phyloP scores from a whole-genome alignment of 2,329 filamentous ascomycete species.

The Nemania abortiva region DNA sequence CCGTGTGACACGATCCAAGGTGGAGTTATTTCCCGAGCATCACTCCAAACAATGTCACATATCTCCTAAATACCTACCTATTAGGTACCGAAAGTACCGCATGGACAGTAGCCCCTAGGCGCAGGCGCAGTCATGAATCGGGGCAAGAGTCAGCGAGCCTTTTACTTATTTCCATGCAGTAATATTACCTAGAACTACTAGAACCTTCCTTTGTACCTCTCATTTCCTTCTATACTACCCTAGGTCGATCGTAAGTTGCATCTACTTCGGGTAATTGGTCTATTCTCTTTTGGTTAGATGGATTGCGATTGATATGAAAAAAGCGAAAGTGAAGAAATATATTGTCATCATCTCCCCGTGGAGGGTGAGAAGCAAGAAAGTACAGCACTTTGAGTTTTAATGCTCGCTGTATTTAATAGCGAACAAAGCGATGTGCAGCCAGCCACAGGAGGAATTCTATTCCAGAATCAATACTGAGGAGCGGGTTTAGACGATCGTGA shows the following conservation, averaged over 20 bases:
- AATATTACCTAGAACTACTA: conserved; percentile 14
- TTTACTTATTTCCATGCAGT: not conserved
- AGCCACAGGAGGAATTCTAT: not conserved
- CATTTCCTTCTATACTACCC: not conserved
- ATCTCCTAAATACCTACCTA: not conserved
- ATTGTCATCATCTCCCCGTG: not conserved
- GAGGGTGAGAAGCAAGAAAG: not conserved
- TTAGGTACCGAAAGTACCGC: conserved; percentile 12
- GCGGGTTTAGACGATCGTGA: not conserved
- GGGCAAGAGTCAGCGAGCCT: conserved; percentile 40
- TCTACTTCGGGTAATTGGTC: not conserved
- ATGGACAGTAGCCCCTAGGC: conserved; percentile 6
- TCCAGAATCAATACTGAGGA: not conserved
- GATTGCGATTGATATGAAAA: not conserved
- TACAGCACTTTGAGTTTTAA: not conserved
- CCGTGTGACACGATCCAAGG: conserved; percentile 36
- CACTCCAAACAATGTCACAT: conserved; percentile 16
- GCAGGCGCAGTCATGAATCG: conserved; percentile 16
- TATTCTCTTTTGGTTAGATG: not conserved
- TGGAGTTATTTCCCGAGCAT: conserved; percentile 34
- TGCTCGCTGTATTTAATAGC: not conserved
- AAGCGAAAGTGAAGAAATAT: not conserved
- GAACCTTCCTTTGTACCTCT: not conserved
- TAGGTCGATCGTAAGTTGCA: not conserved
- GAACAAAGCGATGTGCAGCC: not conserved